Base-by-base conservation (phyloP, 306 rosid genomes). In the Cicer cuneatum region DNA sequence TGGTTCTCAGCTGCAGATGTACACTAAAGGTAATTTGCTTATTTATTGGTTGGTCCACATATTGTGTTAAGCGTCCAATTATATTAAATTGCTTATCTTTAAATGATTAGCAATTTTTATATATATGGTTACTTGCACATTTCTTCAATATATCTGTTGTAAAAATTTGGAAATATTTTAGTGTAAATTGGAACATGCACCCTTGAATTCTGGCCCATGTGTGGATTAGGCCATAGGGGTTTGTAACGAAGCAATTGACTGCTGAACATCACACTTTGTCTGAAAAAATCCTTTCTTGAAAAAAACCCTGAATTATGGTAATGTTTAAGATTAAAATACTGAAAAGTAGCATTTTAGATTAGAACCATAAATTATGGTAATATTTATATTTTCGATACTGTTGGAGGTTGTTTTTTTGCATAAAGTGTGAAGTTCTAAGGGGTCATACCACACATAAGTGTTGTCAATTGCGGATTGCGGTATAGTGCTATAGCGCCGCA, bases 11-110 rank as follows among this genome's bases (percentile, higher is more conserved):
- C 82, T 77, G 75, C 82, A 69, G 66, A 78, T 81, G 81, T 81
- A 71, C 75, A 54, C 78, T 61, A 82, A 85, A 87, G 94, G 98
- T 94, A 83, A 67, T 73, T 82, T 73, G 69, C 75, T 63, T 80
- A 54, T 78, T 33, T 77, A 38, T 56, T 72, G 39, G 42, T 73
- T 66, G 66, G 69, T 79, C 64, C 53, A 5, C 60, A 37, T 76
- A 80, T 77, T 37, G 54, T 43, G 69, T 69, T 42, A 19, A 8
- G 68, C 53, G 7, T 49, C 66, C 9, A 24, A 66, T 7, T 58
- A 68, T 76, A 45, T 51, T 58, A 68, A 78, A 45, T 51, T 46
- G 69, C 78, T 54, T 62, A 57, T 76, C 48, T 63, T 71, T 19
- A 49, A 38, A 69, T 49, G 63, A 39, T 15, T 61, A 18, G 21